Percentiles rank a stretch among this genome's conserved stretches.
Conservation (phyloP, 129 eudicot genomes). For the Centaurea solstitialis region DNA sequence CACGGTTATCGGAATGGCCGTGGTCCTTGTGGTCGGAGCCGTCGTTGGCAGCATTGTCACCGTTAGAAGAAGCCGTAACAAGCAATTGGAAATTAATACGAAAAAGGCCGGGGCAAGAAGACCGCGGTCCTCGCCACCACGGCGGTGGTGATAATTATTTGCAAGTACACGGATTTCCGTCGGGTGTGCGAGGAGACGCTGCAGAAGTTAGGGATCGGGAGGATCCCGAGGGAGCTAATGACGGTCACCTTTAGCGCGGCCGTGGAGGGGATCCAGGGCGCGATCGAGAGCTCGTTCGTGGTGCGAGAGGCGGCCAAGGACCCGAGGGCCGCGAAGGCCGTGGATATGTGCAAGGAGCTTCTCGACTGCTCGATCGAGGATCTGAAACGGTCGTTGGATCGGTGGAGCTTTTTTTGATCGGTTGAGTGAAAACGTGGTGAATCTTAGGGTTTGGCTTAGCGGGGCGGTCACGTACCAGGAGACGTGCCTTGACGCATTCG, state of each 20-base stretch:
- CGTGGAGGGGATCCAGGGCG: conserved; percentile 18
- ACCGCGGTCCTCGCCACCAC: conserved; percentile 5
- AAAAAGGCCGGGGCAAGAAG: conserved; percentile 16
- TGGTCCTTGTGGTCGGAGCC: conserved; percentile 59
- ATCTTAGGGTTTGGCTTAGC: conserved; percentile 57
- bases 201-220: conserved; percentile 20
- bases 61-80: not conserved
- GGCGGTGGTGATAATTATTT: conserved; percentile 39
- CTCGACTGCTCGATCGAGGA: conserved; percentile 47
- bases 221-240: conserved; percentile 40
- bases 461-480: conserved; percentile 61
- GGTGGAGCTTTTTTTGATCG: conserved; percentile 22
- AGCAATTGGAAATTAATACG: not conserved
- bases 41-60: conserved; percentile 48
- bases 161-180: conserved; percentile 44
- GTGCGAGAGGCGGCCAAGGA: conserved; percentile 36
- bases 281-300: conserved; percentile 29
- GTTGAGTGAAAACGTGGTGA: conserved; percentile 28
- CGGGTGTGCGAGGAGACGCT: conserved; percentile 45
- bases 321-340: conserved; percentile 29
- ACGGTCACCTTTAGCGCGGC: conserved; percentile 33
- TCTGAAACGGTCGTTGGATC: conserved; percentile 38
- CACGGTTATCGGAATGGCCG: conserved; percentile 36
- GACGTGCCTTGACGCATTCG: conserved; percentile 58
- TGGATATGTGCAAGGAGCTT: conserved; percentile 43